Evolutionary conservation across 305 asterid species (phyloP), one percentile per base, ranked within the genome.

Genomic region (Fraxinus sp.): DNA sequence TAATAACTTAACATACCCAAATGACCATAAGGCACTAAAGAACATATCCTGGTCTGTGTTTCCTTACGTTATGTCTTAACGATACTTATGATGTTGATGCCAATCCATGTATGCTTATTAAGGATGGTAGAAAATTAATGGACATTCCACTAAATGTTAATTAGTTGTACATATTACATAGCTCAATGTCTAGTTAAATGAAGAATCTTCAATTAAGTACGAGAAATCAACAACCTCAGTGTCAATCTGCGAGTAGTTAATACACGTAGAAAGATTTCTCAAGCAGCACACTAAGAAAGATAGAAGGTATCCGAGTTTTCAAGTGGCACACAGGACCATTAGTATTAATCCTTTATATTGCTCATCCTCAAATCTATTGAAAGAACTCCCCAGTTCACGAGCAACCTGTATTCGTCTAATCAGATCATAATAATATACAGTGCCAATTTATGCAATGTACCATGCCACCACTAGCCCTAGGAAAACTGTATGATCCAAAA

Each of bases 11-110:
- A 62, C 32, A 78, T 59, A 75, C 11, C 71, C 8, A 46, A 35
- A 74, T 7, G 7, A 59, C 20, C 77, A 37, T 3, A 22, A 79
- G 39, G 33, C 13, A 14, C 33, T 24, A 16, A 10, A 76, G 32
- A 83, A 28, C 74, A 68, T 68, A 26, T 68, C 18, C n/a, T 71
- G 77, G 39, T 39, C 35, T 59, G 28, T n/a, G 74, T 76, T 5
- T 7, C 35, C 74, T 68, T 68, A 28, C 0, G 36, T 66, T 66
- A 64, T 26, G 73, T 66, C 14, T 64, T 64, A 26, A 26, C 18
- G 14, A 66, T 26, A 66, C 18, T 66, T 4, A 10, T 66, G 35
- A 26, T 3, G 37, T 66, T 26, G 36, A 24, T 28, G 74, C 74
- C 35, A 22, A 66, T 66, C 35, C 8, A 66, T 66, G 37, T 10